A percentile compares a stretch with the other conserved stretches of the same genome.
These are phyloP conservation scores for Apodospora peruviana DNA, from an alignment of 495 filamentous ascomycete genomes.

Conservation along the genomic window DNA sequence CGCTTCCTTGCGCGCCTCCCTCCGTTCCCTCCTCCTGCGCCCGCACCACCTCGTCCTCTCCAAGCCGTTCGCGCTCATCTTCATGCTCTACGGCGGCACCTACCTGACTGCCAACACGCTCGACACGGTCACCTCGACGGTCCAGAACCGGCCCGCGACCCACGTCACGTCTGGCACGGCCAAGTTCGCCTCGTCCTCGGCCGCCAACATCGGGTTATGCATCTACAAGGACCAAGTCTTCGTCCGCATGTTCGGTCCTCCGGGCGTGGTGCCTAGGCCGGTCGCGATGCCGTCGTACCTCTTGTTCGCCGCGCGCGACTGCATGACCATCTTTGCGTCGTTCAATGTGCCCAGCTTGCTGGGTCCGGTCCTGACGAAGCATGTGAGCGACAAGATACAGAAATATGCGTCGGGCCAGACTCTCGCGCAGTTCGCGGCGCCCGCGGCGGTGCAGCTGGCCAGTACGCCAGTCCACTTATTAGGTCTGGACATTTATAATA, in stretches of 20 bases:
- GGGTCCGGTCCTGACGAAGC: constrained; percentile 55
- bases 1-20: constrained; percentile 57
- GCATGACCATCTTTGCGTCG: constrained; percentile 84
- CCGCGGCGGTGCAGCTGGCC: constrained; percentile 72
- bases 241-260: constrained; percentile 71
- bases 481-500: constrained; percentile 85
- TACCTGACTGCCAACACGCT: constrained; percentile 86
- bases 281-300: constrained; percentile 60
- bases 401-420: constrained; percentile 41
- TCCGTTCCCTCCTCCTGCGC: constrained; percentile 57
- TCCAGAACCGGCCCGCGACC: constrained; percentile 47
- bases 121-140: constrained; percentile 72
- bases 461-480: constrained; percentile 85
- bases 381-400: constrained; percentile 44
- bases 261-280: constrained; percentile 41
- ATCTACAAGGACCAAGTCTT: constrained; percentile 91
- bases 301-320: constrained; percentile 81
- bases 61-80: constrained; percentile 81
- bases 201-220: constrained; percentile 86
- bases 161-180: constrained; percentile 63
- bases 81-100: constrained; percentile 82
- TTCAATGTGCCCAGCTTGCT: constrained; percentile 86
- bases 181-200: constrained; percentile 78
- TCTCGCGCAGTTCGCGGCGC: constrained; percentile 74
- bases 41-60: constrained; percentile 70